These are phyloP conservation scores for Lichtheimia corymbifera DNA, from an alignment of 371 early-diverging fungal genomes.

Conservation along the genomic window DNA sequence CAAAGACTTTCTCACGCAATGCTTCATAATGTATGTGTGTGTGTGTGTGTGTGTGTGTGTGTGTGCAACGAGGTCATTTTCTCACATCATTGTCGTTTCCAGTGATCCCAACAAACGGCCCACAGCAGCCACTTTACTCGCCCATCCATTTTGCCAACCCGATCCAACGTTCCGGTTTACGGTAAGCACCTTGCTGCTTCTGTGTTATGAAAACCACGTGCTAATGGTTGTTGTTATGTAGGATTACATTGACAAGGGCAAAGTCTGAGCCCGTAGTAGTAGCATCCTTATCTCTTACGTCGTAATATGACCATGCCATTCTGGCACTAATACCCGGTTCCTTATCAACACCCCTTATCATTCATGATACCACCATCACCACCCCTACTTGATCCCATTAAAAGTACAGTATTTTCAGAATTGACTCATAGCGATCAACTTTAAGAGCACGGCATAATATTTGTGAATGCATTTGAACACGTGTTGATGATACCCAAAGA, in stretches of 20 bases:
- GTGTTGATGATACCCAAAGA: too few relatives aligned
- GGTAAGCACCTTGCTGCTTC: conserved; percentile 12
- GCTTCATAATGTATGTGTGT: conserved; percentile 62
- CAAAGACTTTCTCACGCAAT: conserved; percentile 62
- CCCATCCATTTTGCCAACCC: conserved; percentile 48
- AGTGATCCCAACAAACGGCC: conserved; percentile 67
- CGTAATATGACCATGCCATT: too few relatives aligned
- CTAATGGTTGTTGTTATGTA: not conserved
- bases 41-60: conserved; percentile 7
- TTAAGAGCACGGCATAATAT: too few relatives aligned
- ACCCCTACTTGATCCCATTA: too few relatives aligned
- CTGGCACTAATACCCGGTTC: too few relatives aligned
- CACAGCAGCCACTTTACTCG: conserved; percentile 62
- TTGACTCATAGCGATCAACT: too few relatives aligned
- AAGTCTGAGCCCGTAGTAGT: not conserved
- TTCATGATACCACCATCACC: too few relatives aligned
- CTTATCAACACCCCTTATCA: too few relatives aligned
- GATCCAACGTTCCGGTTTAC: conserved; percentile 54
- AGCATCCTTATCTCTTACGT: too few relatives aligned
- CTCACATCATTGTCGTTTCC: not conserved
- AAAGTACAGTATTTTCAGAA: too few relatives aligned
- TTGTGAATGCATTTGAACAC: too few relatives aligned
- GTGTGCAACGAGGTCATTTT: not conserved
- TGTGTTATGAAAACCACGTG: not conserved
- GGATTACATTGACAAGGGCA: conserved; percentile 9